Evolutionary conservation across 352 stramenopile species (phyloP).

Genomic region (Globisporangium irregulare): DNA sequence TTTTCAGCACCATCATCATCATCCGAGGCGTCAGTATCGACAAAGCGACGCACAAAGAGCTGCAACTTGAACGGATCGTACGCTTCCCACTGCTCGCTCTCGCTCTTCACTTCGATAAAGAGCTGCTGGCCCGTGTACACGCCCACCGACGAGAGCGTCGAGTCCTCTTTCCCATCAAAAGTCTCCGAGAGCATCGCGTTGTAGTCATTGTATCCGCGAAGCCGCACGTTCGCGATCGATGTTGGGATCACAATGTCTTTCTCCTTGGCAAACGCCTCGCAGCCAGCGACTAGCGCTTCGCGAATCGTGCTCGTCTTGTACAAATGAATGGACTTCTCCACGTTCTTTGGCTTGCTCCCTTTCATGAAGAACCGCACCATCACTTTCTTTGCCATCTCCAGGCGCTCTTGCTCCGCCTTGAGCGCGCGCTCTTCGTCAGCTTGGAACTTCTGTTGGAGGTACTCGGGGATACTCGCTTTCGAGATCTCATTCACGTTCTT

Average conservation of each 20-base stretch:
- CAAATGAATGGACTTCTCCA: conserved; percentile 68
- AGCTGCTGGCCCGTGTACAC: conserved; percentile 75
- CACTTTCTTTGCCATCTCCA: conserved; percentile 76
- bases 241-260: conserved; percentile 41
- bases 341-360: conserved; percentile 51
- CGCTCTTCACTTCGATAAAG: conserved; percentile 65
- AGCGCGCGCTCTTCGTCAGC: conserved; percentile 64
- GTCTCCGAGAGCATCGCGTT: conserved; percentile 62
- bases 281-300: conserved; percentile 41
- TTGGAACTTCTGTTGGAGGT: conserved; percentile 61
- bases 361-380: conserved; percentile 82
- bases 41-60: conserved; percentile 69
- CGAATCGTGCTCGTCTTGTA: conserved; percentile 73
- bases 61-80: conserved; percentile 66
- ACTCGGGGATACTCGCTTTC: conserved; percentile 58
- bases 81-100: conserved; percentile 58
- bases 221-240: conserved; percentile 50
- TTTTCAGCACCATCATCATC: conserved; percentile 1
- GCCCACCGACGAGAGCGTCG: conserved; percentile 48
- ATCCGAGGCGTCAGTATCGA: conserved; percentile 27
- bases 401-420: conserved; percentile 53
- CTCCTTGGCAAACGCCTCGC: conserved; percentile 60
- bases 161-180: conserved; percentile 54
- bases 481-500: conserved; percentile 69
- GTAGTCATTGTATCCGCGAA: conserved; percentile 79